Conservation (phyloP, 2,329 filamentous ascomycete genomes). For the Didymella glomerata region DNA sequence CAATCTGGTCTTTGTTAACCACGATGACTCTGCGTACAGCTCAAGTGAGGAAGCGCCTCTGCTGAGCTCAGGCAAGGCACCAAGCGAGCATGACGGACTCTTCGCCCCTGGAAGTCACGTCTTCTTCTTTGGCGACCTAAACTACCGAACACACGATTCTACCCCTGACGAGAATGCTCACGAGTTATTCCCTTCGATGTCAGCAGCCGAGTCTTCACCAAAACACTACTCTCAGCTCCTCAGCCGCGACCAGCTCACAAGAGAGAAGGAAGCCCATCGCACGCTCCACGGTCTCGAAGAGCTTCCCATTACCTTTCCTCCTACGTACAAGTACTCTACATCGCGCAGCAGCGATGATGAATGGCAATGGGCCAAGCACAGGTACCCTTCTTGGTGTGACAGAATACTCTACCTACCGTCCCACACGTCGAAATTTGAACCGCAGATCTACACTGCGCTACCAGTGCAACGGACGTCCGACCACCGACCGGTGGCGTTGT, state of each 20-base stretch:
- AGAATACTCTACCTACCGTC: conserved; percentile 76
- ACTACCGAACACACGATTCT: conserved; percentile 83
- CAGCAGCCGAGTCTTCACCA: conserved; percentile 60
- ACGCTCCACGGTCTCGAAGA: conserved; percentile 83
- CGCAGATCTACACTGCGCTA: conserved; percentile 74
- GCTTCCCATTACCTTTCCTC: conserved; percentile 78
- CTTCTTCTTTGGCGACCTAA: conserved; percentile 90
- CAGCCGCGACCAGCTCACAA: conserved; percentile 77
- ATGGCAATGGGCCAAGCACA: conserved; percentile 80
- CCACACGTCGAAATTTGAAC: conserved; percentile 61
- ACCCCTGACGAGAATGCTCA: conserved; percentile 68
- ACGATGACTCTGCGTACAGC: conserved; percentile 43
- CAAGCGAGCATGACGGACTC: conserved; percentile 65
- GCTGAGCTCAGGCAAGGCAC: conserved; percentile 33
- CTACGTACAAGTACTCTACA: conserved; percentile 87
- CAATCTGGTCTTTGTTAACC: conserved; percentile 74
- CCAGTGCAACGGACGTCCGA: conserved; percentile 85
- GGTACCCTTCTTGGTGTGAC: conserved; percentile 92
- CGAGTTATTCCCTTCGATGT: conserved; percentile 68
- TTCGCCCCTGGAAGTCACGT: conserved; percentile 79
- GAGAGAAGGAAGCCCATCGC: conserved; percentile 72
- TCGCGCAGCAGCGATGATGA: conserved; percentile 42
- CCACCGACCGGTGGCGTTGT: conserved; percentile 83
- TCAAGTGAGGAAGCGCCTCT: conserved; percentile 46
- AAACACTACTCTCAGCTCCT: conserved; percentile 73